These are phyloP conservation scores for Prunus yedoensis DNA, from an alignment of 331 rosid species.

Conservation along the genomic window DNA sequence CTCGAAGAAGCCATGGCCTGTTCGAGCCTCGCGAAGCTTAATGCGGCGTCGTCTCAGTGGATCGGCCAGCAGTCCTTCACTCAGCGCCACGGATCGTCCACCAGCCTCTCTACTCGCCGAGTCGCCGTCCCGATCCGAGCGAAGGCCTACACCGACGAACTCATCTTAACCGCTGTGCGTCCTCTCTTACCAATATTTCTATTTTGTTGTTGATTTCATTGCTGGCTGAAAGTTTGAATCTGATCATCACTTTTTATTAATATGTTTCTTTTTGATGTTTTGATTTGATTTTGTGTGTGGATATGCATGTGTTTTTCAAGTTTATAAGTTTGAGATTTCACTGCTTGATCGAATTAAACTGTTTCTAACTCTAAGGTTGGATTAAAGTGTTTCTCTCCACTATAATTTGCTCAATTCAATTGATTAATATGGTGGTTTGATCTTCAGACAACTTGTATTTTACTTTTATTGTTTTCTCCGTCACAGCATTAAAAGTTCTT, in stretches of 20 bases:
- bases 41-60: conserved; percentile 66
- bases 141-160: conserved; percentile 71
- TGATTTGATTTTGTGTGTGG: neutral
- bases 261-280: neutral
- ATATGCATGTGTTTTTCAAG: neutral
- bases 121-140: conserved; percentile 80
- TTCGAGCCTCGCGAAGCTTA: conserved; percentile 59
- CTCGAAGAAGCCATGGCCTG: conserved; percentile 54
- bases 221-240: neutral
- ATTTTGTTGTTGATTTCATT: neutral
- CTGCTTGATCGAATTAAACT: neutral
- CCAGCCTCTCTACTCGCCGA: conserved; percentile 42
- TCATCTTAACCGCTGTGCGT: conserved; percentile 87
- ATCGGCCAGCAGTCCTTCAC: conserved; percentile 65
- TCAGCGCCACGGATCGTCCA: conserved; percentile 53
- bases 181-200: neutral
- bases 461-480: neutral
- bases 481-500: neutral
- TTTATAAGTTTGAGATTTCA: neutral
- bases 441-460: neutral
- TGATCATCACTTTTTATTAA: neutral
- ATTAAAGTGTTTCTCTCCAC: neutral
- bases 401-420: neutral
- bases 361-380: neutral
- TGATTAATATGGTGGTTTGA: neutral